A percentile compares a stretch with the other conserved stretches of the same genome.
Evolutionary conservation across 306 rosid genomes (phyloP).

Genomic region (Trifolium subterraneum): DNA sequence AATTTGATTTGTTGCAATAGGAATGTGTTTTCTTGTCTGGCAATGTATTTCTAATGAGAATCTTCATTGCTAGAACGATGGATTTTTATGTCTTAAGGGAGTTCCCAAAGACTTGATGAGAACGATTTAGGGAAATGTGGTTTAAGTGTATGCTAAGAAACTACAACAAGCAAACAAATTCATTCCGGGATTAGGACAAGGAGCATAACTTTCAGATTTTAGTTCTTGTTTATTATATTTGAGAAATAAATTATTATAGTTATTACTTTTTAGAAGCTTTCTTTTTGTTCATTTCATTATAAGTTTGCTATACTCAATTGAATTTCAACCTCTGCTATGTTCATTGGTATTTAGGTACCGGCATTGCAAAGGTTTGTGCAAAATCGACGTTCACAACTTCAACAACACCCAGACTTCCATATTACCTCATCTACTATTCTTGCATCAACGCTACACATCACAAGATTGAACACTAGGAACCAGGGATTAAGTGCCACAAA

Average conservation of each 20-base stretch:
- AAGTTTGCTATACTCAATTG: conserved; percentile 24
- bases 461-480: conserved; percentile 90
- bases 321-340: conserved; percentile 18
- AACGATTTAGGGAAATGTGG: no score
- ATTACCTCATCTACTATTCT: conserved; percentile 96
- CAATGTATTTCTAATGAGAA: no score
- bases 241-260: conserved; percentile 5
- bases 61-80: no score
- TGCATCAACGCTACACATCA: conserved; percentile 97
- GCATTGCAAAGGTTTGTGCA: conserved; percentile 95
- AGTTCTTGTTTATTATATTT: background rate
- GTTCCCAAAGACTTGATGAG: no score
- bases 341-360: conserved; percentile 66
- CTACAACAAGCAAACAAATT: background rate
- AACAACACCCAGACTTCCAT: conserved; percentile 95
- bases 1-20: no score
- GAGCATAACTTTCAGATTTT: background rate
- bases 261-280: conserved; percentile 12
- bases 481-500: conserved; percentile 55
- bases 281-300: conserved; percentile 25
- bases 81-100: no score
- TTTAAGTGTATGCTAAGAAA: no score
- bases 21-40: no score
- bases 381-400: conserved; percentile 84
- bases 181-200: conserved; percentile 13